Conservation (phyloP, 2,329 filamentous ascomycete genomes). For the Xylaria sp. region DNA sequence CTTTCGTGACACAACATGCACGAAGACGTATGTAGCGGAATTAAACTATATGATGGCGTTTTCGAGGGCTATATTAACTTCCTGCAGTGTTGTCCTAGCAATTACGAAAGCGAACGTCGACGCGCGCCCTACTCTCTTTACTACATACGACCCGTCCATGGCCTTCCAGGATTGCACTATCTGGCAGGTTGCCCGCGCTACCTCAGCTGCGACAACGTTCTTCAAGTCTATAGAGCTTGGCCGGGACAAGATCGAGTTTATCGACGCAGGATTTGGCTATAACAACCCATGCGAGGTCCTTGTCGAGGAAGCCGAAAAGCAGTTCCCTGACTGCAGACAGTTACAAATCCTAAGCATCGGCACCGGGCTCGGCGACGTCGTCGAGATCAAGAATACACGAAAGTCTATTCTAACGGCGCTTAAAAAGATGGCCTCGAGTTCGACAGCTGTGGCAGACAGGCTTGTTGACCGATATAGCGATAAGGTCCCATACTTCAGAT, state of each 20-base stretch:
- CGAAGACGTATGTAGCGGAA: neutral
- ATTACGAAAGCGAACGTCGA: conserved; percentile 40
- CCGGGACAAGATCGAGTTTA: conserved; percentile 36
- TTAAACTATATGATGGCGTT: too few species aligned
- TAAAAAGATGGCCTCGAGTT: conserved; percentile 24
- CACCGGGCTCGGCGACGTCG: conserved; percentile 34
- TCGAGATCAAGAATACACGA: conserved; percentile 25
- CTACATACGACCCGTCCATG: conserved; percentile 35
- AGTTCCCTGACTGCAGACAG: conserved; percentile 28
- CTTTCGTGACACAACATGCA: neutral
- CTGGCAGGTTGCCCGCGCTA: conserved; percentile 41
- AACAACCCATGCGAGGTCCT: conserved; percentile 43
- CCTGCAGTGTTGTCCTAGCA: neutral
- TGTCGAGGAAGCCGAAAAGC: conserved; percentile 36
- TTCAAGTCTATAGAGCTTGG: conserved; percentile 41
- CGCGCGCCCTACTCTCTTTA: conserved; percentile 36
- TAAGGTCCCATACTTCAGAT: conserved; percentile 33
- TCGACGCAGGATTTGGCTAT: conserved; percentile 42
- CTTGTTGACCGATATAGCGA: conserved; percentile 28
- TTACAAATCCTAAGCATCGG: conserved; percentile 37
- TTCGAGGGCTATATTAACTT: neutral
- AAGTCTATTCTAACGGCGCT: conserved; percentile 31
- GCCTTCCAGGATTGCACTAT: conserved; percentile 34
- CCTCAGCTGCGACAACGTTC: conserved; percentile 39
- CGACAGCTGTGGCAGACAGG: conserved; percentile 27